Conservation (phyloP, 1,284 basidiomycete species). For the Microbotryum violaceum region DNA sequence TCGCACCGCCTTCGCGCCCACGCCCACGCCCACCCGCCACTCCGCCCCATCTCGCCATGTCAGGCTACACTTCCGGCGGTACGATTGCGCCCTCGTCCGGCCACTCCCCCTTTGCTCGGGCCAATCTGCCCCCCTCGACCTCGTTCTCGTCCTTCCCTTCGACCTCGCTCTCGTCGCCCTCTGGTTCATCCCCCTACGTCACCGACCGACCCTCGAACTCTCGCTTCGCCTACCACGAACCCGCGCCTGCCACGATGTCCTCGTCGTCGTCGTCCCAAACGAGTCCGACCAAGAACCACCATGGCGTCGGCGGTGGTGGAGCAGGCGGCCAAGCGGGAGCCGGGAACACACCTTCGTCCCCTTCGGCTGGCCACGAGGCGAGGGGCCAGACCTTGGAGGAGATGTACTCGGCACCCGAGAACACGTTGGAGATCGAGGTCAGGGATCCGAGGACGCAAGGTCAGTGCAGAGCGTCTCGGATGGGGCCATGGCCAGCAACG, state of each 20-base stretch:
- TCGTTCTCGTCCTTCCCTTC: constrained; percentile 17
- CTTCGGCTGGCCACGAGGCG: constrained; percentile 7
- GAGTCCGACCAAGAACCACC: not conserved
- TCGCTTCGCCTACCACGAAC: not conserved
- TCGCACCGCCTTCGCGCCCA: no score
- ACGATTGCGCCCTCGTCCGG: constrained; percentile 23
- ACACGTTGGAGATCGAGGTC: constrained; percentile 97
- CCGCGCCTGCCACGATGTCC: not conserved
- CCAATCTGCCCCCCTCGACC: constrained; percentile 15
- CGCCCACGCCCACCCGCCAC: no score
- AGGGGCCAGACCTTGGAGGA: constrained; percentile 31
- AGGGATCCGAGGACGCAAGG: constrained; percentile 94
- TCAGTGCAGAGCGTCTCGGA: constrained; percentile 41
- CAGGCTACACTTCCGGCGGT: constrained; percentile 1
- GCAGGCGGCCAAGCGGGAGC: not conserved
- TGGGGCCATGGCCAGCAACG: not conserved
- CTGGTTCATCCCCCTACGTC: constrained; percentile 23
- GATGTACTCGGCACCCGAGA: constrained; percentile 53
- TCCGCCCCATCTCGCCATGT: no score
- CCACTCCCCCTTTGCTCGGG: constrained; percentile 25
- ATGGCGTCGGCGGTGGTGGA: not conserved
- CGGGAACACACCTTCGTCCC: not conserved
- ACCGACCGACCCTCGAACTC: constrained; percentile 19
- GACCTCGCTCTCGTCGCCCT: constrained; percentile 7
- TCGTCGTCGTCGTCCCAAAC: constrained; percentile 1